Percentiles rank a stretch among this genome's conserved stretches.
Conservation (phyloP, 305 asterid species). For the Plantago coronopus region DNA sequence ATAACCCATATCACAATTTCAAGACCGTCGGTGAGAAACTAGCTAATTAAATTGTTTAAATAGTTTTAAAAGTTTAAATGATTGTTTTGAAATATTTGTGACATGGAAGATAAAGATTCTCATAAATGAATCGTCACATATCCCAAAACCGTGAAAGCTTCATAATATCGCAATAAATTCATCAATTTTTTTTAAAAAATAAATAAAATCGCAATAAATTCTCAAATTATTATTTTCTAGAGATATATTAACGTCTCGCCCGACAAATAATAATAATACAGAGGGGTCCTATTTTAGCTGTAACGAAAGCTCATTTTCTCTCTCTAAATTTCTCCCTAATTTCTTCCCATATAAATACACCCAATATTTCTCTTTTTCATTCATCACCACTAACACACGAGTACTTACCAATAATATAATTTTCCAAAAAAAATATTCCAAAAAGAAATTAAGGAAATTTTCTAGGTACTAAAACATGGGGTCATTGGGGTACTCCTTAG, state of each 20-base stretch:
- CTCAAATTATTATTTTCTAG: background rate
- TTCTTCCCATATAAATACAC: slow-evolving; percentile 30
- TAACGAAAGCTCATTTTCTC: slow-evolving; percentile 32
- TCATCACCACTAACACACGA: slow-evolving; percentile 12
- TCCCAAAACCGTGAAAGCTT: too few relatives aligned
- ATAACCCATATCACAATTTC: too few relatives aligned
- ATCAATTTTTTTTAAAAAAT: too few relatives aligned
- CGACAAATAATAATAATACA: slow-evolving; percentile 22
- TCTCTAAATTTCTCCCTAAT: slow-evolving; percentile 27
- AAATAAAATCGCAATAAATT: background rate
- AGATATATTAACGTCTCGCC: background rate
- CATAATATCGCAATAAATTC: too few relatives aligned
- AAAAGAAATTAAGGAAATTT: background rate
- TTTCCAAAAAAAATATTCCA: too few relatives aligned
- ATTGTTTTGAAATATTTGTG: too few relatives aligned
- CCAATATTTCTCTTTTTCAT: background rate
- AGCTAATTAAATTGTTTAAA: too few relatives aligned
- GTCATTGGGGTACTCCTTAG: slow-evolving; percentile 16
- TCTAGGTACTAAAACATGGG: slow-evolving; percentile 13
- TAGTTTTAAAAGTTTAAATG: too few relatives aligned
- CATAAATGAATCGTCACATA: too few relatives aligned
- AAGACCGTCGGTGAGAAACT: too few relatives aligned
- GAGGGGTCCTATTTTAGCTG: slow-evolving; percentile 75
- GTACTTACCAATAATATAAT: slow-evolving; percentile 16
- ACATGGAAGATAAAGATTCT: background rate